These are phyloP conservation scores for Incumbomyces delicatus DNA, from an alignment of 2,329 filamentous ascomycete species.

Conservation along the genomic window DNA sequence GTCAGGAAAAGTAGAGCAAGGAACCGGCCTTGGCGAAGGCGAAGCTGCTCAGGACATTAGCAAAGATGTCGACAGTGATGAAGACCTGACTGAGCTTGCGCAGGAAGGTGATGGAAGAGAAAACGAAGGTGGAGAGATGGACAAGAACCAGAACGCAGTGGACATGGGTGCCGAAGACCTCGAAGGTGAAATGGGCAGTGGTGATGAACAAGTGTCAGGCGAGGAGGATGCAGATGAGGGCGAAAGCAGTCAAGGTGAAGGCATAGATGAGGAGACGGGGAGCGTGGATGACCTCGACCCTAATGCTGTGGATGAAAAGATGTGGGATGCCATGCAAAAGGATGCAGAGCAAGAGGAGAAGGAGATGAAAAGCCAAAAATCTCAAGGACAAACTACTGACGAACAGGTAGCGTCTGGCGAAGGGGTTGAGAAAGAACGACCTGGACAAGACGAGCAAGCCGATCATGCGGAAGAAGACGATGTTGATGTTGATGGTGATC, in stretches of 20 bases:
- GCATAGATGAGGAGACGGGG: constrained; percentile 80
- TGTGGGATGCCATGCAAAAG: constrained; percentile 73
- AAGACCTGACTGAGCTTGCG: constrained; percentile 83
- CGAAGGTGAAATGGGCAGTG: constrained; percentile 69
- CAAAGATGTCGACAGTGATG: constrained; percentile 88
- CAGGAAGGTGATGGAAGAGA: constrained; percentile 60
- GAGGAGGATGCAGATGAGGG: constrained; percentile 52
- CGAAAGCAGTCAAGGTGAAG: constrained; percentile 54
- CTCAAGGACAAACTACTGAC: constrained; percentile 43
- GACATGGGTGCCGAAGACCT: constrained; percentile 72
- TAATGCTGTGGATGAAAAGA: constrained; percentile 89
- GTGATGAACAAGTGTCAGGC: constrained; percentile 31
- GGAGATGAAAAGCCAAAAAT: constrained; percentile 67
- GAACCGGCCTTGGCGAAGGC: constrained; percentile 88
- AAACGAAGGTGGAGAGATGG: constrained; percentile 41
- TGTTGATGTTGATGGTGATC: constrained; percentile 48
- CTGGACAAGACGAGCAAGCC: constrained; percentile 44
- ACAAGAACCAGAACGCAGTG: constrained; percentile 38
- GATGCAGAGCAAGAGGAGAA: constrained; percentile 51
- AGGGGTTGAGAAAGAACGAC: constrained; percentile 37
- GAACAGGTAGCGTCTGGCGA: constrained; percentile 55
- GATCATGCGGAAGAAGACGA: constrained; percentile 31
- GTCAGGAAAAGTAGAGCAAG: constrained; percentile 72
- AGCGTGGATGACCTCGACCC: constrained; percentile 86
- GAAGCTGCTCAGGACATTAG: constrained; percentile 96